Conservation (phyloP, 1,284 basidiomycete genomes). For the Gymnopus androsaceus region DNA sequence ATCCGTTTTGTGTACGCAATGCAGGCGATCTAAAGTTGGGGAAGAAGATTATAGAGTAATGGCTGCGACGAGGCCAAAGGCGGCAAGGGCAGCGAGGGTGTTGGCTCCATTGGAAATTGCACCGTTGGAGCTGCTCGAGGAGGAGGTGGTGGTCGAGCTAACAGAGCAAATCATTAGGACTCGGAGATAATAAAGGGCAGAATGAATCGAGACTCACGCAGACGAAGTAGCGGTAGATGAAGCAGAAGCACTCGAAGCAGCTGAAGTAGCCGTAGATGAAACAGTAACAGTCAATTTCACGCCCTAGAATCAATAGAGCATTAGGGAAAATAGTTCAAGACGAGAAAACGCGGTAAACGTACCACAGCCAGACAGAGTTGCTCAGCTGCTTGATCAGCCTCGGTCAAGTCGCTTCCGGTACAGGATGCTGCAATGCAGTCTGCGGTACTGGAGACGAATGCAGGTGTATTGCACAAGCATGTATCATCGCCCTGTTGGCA, state of each 20-base stretch:
- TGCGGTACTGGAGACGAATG: slow-evolving; percentile 49
- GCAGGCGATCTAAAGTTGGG: neutral
- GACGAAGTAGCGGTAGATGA: slow-evolving; percentile 1
- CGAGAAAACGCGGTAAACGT: slow-evolving; percentile 28
- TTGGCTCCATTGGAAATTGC: slow-evolving; percentile 14
- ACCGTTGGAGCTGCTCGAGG: slow-evolving; percentile 8
- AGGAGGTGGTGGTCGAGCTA: neutral
- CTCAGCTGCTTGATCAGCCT: slow-evolving; percentile 45
- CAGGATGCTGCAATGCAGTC: slow-evolving; percentile 49
- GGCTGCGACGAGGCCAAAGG: slow-evolving; percentile 13
- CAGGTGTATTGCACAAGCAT: slow-evolving; percentile 52
- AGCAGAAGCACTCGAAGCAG: slow-evolving; percentile 15
- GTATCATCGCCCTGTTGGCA: slow-evolving; percentile 46
- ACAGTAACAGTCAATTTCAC: slow-evolving; percentile 43
- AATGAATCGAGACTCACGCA: neutral
- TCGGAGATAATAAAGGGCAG: neutral
- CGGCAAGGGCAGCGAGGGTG: slow-evolving; percentile 12
- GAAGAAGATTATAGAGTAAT: neutral
- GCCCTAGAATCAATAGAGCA: slow-evolving; percentile 37
- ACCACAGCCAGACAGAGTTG: slow-evolving; percentile 53
- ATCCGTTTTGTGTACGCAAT: neutral
- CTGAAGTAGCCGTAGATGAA: slow-evolving; percentile 14
- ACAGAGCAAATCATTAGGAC: neutral
- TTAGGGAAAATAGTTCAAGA: neutral
- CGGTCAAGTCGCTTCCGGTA: slow-evolving; percentile 45